Base-by-base conservation (phyloP, 345 rosid genomes). In the Garcia nutans region DNA sequence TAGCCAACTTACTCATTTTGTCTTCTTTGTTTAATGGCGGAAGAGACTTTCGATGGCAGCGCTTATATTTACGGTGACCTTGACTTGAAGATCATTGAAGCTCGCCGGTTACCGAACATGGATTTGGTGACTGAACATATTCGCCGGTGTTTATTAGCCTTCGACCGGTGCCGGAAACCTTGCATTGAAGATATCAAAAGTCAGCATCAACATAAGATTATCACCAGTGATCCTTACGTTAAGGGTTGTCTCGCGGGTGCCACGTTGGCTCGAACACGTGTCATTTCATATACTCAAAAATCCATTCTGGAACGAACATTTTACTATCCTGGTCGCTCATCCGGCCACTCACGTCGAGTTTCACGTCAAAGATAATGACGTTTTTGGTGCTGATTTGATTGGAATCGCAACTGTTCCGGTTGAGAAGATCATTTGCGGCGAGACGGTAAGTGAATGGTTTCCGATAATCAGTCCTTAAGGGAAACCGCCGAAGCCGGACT, bases 181-280 rank as follows among this genome's bases (percentile, higher is more conserved):
- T 82, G 69, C 77, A 8, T 62, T 28, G 10, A 70, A 5, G 19
- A 22, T 8, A 45, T 42, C 5, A 69, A 54, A 60, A 49, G 52
- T 45, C 74, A 22, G 58, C 80, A 55, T 37, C 83, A 67, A 31
- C 79, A 74, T 47, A 86, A 82, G 65, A 90, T 90, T 76, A 89
- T 92, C 70, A 92, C 94, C 52, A 92, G 94, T 80, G 97, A 94
- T 44, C 97, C 98, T 3, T 94, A 94, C 79, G 97, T 92, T 19
- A 89, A 91, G 5, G 96, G 90, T 58, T 86, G 92, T 70, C 69
- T 92, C 6, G 88, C 87, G 0, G 93, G 90, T 5, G 96, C 92
- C 9, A 92, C 86, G 47, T 93, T 94, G 42, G 98, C 97, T 0
- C 92, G 96, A n/a, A 94, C 97, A 6, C 92, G 93, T 52, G 96